Evolutionary conservation across 2,329 filamentous ascomycete species (phyloP), one percentile per base, ranked within the genome.

Genomic region (Exophiala bonariae): DNA sequence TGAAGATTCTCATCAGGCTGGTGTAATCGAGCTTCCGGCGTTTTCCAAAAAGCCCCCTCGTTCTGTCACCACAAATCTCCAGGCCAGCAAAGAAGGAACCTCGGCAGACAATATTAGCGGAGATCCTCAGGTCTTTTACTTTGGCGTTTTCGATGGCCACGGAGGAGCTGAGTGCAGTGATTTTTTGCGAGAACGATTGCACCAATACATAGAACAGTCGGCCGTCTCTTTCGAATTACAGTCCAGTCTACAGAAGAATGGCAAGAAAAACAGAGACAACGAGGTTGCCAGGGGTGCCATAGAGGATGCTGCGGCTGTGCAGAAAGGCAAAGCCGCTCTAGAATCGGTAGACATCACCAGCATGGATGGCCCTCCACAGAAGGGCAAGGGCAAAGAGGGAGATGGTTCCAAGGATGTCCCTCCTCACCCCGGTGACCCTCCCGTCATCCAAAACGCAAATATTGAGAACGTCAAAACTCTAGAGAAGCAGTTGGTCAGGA

Each of bases 51-150:
- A 88, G 30, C 81, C 83, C 3, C 91, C 92, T 10, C 78, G 88
- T 35, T 81, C 78, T 19, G 59, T 83, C 50, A 81, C 75, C 2
- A 59, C 57, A 53, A 58, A 49, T 17, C 60, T 55, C 33, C 58
- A 56, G 31, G 50, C 41, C 26, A n/a, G n/a, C n/a, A 49, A 42
- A 26, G 61, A 48, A 46, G 55, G 74, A 52, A 82, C 82, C 67
- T 83, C 79, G 40, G 88, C 80, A 18, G 81, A 77, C 8, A 88
- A 89, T 4, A 82, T 87, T 2, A 87, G 82, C 54, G 92, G 92
- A 2, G 92, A 97, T 63, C 92, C 92, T 1, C 92, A 97, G 65
- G 85, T 97, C 26, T 99, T 99, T 68, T 99, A 97, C 68, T 99
- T 96, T 76, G 91, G 82, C 1, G 84, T 97, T 1, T 99, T 97